Base-by-base conservation (phyloP, 2,329 filamentous ascomycete genomes). In the Colletotrichum camelliae region DNA sequence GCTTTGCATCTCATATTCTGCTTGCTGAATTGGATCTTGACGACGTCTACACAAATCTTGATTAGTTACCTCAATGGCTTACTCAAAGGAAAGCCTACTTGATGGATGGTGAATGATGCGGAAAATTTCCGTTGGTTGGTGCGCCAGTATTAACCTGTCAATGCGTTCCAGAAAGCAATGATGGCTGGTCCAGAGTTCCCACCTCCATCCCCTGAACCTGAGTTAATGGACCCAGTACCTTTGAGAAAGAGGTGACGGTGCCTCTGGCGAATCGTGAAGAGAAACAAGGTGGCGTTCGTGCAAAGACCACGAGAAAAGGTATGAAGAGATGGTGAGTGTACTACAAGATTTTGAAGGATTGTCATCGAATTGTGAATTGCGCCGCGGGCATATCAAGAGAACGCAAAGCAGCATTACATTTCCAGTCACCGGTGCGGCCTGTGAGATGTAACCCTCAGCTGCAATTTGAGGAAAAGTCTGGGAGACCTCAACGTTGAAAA, bases 261-360 rank as follows among this genome's bases (percentile, higher is more conserved):
- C 91, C 0, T 91, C 81, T 7, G 88, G 84, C 2, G 93, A 94
- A 82, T 98, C 96, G 79, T 97, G 94, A 60, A 99, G 97, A 87
- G 99, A 99, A 86, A 99, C 75, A 95, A 96, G 9, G 95, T 95
- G 2, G 97, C 96, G 85, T 99, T 97, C 13, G 96, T 98, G 86
- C 98, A 99, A 79, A 98, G 92, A 60, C 92, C 96, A 61, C 24
- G 98, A 89, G 81, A 98, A 87, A 85, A 99, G 97, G 96, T 77
- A 99, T 94, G 81, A 98, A 98, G n/a, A 99, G 91, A 81, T 99
- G 97, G 86, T 99, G 97, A 1, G 96, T 98, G 86, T 99, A 99
- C 97, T 96, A 99, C 84, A 99, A 99, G 0, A 96, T 97, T 86
- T 99, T 97, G 82, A 96, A 99, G 0, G 95, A 98, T 83, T 99